A percentile compares a stretch with the other conserved stretches of the same genome.
These are phyloP conservation scores for Diutina rugosa DNA, from an alignment of 1,139 yeast genomes.

Conservation along the genomic window DNA sequence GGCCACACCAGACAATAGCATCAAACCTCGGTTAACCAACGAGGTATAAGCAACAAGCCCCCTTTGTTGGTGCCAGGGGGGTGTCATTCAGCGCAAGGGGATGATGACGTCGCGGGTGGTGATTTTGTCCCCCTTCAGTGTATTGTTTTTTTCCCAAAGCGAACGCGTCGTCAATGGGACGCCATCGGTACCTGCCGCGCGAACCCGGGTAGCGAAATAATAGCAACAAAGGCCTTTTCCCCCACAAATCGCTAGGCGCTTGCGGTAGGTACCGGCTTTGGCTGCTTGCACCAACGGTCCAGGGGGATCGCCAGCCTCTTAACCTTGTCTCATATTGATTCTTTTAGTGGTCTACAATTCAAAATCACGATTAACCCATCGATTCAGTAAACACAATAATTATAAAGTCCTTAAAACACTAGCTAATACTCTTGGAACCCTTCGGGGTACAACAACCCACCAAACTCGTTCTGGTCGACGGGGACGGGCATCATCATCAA, in stretches of 20 bases:
- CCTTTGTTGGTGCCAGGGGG: too few species aligned
- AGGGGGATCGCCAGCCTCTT: too few species aligned
- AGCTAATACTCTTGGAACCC: slow-evolving; percentile 1
- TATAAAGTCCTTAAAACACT: background rate
- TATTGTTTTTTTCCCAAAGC: background rate
- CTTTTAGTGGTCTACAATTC: background rate
- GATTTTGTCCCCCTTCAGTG: background rate
- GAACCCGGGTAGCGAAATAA: background rate
- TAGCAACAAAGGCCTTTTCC: background rate
- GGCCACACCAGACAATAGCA: background rate
- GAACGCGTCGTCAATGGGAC: background rate
- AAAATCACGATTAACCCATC: background rate
- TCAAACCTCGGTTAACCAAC: too few species aligned
- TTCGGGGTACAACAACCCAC: slow-evolving; percentile 2
- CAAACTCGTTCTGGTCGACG: background rate
- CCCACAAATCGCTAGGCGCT: background rate
- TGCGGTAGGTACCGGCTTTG: background rate
- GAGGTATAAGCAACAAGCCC: too few species aligned
- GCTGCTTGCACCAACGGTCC: background rate
- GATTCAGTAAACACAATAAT: background rate
- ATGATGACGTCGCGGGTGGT: background rate
- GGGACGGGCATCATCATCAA: slow-evolving; percentile 1
- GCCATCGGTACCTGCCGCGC: background rate
- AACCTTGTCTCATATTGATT: too few species aligned
- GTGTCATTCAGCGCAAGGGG: background rate